Percentiles rank a stretch among this genome's conserved stretches.
These are phyloP conservation scores for Tolypocladium nubicola DNA, from an alignment of 2,329 filamentous ascomycete species.

Conservation along the genomic window DNA sequence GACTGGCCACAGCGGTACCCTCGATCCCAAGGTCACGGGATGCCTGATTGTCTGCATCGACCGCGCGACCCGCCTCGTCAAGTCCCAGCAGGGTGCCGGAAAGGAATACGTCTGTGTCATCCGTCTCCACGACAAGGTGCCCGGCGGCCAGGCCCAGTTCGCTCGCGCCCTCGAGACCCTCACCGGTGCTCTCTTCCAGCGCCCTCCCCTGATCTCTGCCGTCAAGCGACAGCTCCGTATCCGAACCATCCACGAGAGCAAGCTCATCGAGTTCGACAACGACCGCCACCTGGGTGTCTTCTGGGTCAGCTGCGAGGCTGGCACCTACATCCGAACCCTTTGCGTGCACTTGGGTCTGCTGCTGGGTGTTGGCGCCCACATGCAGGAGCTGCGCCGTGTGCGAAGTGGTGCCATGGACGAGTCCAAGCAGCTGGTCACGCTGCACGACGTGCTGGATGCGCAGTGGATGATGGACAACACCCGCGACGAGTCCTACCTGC, in stretches of 20 bases:
- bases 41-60: conserved; percentile 94
- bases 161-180: conserved; percentile 89
- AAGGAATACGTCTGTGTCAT: conserved; percentile 98
- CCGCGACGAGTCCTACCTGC: conserved; percentile 84
- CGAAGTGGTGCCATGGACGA: conserved; percentile 93
- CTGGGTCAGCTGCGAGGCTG: conserved; percentile 96
- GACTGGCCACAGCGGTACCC: conserved; percentile 95
- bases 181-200: conserved; percentile 85
- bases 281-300: conserved; percentile 95
- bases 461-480: conserved; percentile 96
- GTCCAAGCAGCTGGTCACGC: conserved; percentile 75
- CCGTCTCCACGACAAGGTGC: conserved; percentile 87
- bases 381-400: conserved; percentile 95
- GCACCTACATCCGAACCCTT: conserved; percentile 96
- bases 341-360: conserved; percentile 82
- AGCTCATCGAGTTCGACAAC: conserved; percentile 96
- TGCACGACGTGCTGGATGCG: conserved; percentile 80
- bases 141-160: conserved; percentile 87
- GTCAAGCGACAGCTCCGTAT: conserved; percentile 99
- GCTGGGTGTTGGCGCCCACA: conserved; percentile 81
- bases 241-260: conserved; percentile 94
- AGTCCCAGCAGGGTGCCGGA: conserved; percentile 96
- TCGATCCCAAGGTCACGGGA: conserved; percentile 96
- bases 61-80: conserved; percentile 92
- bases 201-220: conserved; percentile 91